A percentile compares a stretch with the other conserved stretches of the same genome.
Evolutionary conservation across 495 filamentous ascomycete genomes (phyloP).

Genomic region (Penicillium nucicola): DNA sequence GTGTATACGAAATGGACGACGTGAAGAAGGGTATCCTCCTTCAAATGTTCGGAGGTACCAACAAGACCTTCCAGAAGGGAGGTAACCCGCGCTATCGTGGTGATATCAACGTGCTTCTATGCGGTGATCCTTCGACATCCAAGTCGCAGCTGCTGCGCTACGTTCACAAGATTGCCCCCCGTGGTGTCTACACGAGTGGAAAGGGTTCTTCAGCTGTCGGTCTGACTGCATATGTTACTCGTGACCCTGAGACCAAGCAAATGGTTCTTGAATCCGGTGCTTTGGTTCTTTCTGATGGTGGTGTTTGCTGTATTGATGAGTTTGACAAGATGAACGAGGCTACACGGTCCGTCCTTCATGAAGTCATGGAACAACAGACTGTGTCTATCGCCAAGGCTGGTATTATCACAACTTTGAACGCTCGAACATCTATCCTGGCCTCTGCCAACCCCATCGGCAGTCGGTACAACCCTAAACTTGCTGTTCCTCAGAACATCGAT

Average conservation of each 20-base stretch:
- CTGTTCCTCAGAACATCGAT: slow-evolving; percentile 97
- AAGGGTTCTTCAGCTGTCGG: slow-evolving; percentile 97
- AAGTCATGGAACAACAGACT: slow-evolving; percentile 99
- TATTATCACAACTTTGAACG: slow-evolving; percentile 97
- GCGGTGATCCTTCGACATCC: slow-evolving; percentile 92
- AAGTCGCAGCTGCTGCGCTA: slow-evolving; percentile 95
- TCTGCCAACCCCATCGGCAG: slow-evolving; percentile 97
- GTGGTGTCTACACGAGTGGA: slow-evolving; percentile 94
- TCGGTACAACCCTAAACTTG: slow-evolving; percentile 92
- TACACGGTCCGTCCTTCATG: slow-evolving; percentile 92
- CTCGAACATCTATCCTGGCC: slow-evolving; percentile 87
- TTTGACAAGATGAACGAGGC: slow-evolving; percentile 99
- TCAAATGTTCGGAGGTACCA: slow-evolving; percentile 97
- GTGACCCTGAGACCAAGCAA: slow-evolving; percentile 91
- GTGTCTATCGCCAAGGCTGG: slow-evolving; percentile 98
- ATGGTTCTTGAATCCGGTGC: slow-evolving; percentile 96
- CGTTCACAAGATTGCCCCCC: slow-evolving; percentile 94
- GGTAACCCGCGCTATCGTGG: slow-evolving; percentile 93
- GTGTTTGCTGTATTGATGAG: slow-evolving; percentile 98
- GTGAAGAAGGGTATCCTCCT: slow-evolving; percentile 97
- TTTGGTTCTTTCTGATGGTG: slow-evolving; percentile 90
- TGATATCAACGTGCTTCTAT: slow-evolving; percentile 95
- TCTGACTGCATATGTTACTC: slow-evolving; percentile 96
- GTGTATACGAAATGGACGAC: slow-evolving; percentile 97
- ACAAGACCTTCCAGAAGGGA: slow-evolving; percentile 96